Percentiles rank a stretch among this genome's conserved stretches.
phyloP scores from a whole-genome alignment of 345 rosid genomes.

The Linum tenue region DNA sequence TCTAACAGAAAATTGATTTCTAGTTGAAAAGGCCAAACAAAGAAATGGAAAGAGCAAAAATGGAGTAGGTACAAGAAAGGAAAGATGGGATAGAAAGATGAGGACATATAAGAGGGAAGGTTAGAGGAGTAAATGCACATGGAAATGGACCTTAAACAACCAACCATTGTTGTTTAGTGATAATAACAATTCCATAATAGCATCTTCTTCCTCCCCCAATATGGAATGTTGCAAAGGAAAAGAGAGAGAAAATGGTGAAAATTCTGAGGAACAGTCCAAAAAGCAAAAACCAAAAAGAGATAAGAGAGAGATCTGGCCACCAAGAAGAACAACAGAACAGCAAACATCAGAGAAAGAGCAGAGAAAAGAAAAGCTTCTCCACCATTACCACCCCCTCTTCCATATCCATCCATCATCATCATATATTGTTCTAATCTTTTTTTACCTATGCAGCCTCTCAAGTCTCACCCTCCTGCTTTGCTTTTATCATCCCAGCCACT shows the following conservation, averaged over 20 bases:
- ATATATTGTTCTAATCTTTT: conserved; percentile 10
- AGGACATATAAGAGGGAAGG: conserved; percentile 12
- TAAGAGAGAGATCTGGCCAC: background rate
- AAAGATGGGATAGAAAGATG: background rate
- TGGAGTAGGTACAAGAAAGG: no score
- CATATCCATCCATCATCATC: conserved; percentile 31
- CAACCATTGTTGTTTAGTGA: no score
- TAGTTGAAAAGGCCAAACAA: conserved; percentile 1
- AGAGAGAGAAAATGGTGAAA: background rate
- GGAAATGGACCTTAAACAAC: background rate
- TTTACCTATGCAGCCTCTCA: conserved; percentile 15
- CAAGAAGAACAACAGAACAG: background rate
- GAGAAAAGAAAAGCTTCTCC: conserved; percentile 3
- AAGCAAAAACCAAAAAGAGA: background rate
- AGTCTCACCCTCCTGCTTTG: background rate
- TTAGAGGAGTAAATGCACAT: conserved; percentile 7
- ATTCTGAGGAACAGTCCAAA: background rate
- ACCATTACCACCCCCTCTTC: background rate
- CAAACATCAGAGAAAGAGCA: conserved; percentile 2
- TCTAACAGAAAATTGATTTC: conserved; percentile 12
- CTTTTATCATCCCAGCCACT: background rate
- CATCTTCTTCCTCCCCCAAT: no score
- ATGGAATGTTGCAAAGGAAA: no score
- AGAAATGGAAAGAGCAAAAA: no score
- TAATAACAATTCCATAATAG: no score